Evolutionary conservation across 768 basidiomycete species (phyloP), one percentile per base, ranked within the genome.

Genomic region (Mycena venus): DNA sequence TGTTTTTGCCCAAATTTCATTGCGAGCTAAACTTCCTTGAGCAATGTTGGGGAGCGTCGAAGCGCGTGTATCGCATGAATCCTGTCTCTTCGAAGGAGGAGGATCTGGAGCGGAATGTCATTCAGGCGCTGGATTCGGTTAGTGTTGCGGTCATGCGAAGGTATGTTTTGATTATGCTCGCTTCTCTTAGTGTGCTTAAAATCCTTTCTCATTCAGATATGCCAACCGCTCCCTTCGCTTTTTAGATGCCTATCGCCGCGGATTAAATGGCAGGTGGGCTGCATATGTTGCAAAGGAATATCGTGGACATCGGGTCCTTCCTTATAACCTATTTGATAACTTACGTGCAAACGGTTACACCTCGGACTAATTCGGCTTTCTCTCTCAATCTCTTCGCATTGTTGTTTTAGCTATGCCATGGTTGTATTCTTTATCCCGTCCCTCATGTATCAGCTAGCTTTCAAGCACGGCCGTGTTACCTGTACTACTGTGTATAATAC

Each of bases 31-130:
- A 70, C 32, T 49, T 61, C 23, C 49, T 83, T 44, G 81, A 83
- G 49, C 75, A 77, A 68, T 78, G 68, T 53, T 83, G 82, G 82
- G 82, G 82, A 0, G 63, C 61, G 29, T 65, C 77, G 15, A 83
- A 83, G 58, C 70, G 73, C 8, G 29, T 72, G 2, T 82, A 83
- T 70, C 74, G 80, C 2, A 36, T 72, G 49, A 64, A 70, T 25
- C 71, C 72, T 4, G 38, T 29, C 17, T 77, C 78, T 4, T 58
- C 58, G n/a, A n/a, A n/a, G n/a, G n/a, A n/a, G n/a, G n/a, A n/a
- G n/a, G n/a, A n/a, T n/a, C n/a, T n/a, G n/a, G n/a, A n/a, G n/a
- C n/a, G n/a, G n/a, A n/a, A n/a, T n/a, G n/a, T n/a, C n/a, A n/a
- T n/a, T n/a, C n/a, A 6, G 55, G 72, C 73, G 1, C 61, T 82